Conservation (phyloP, 106 monocot genomes). For the Platanthera guangdongensis region DNA sequence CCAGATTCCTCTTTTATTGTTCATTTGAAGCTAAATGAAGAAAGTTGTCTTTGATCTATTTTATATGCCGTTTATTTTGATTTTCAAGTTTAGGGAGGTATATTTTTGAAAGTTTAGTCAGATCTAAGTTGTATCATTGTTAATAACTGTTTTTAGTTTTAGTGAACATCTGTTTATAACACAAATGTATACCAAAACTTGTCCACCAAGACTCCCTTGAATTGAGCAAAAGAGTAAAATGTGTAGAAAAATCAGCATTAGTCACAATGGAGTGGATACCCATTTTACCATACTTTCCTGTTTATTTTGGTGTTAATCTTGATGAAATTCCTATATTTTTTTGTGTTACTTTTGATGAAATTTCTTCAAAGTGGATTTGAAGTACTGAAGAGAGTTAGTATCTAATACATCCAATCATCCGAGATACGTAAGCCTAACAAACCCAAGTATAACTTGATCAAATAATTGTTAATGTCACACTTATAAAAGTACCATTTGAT, state of each 20-base stretch:
- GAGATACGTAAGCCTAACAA: too few relatives aligned
- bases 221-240: neutral
- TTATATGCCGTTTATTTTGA: neutral
- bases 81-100: neutral
- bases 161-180: neutral
- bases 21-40: neutral
- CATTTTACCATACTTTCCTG: neutral
- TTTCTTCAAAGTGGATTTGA: neutral
- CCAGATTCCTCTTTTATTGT: neutral
- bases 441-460: too few relatives aligned
- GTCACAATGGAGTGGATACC: neutral
- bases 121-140: neutral
- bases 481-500: too few relatives aligned
- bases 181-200: neutral
- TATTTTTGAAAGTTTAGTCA: neutral
- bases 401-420: too few relatives aligned
- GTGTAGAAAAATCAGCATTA: neutral
- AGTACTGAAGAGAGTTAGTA: neutral
- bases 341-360: neutral
- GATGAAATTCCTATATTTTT: neutral
- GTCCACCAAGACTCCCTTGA: neutral
- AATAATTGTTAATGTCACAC: too few relatives aligned
- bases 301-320: conserved; percentile 1
- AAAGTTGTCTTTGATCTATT: neutral
- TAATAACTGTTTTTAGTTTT: neutral